Evolutionary conservation across 2,329 filamentous ascomycete species (phyloP).

Genomic region (Colletotrichum chlorophyti): DNA sequence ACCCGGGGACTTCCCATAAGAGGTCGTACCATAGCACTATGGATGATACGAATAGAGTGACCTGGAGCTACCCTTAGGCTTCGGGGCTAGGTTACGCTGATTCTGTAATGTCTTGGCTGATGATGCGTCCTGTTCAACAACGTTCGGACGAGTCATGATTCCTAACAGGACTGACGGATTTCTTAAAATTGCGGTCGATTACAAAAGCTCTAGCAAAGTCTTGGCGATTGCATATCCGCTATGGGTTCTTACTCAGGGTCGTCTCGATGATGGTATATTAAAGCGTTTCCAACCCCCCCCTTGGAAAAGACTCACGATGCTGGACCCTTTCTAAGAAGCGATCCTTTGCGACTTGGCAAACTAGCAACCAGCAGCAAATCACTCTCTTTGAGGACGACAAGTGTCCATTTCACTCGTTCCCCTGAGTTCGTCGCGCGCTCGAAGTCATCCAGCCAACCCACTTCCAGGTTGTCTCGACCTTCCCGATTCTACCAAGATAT

Average conservation of each 20-base stretch:
- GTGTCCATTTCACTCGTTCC: slow-evolving; percentile 8
- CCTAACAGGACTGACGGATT: slow-evolving; percentile 3
- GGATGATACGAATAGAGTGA: too few species aligned
- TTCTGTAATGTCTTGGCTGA: slow-evolving; percentile 13
- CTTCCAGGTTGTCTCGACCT: neutral
- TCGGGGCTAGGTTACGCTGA: too few species aligned
- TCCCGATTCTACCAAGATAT: neutral
- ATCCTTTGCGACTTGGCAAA: slow-evolving; percentile 4
- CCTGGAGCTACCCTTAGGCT: too few species aligned
- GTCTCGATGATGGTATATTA: slow-evolving; percentile 3
- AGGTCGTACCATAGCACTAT: neutral
- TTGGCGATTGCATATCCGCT: neutral
- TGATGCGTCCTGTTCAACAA: neutral
- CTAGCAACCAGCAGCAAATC: neutral
- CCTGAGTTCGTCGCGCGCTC: neutral
- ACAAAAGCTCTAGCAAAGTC: neutral
- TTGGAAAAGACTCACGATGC: neutral
- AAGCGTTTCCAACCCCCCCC: slow-evolving; percentile 7
- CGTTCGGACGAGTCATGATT: slow-evolving; percentile 5
- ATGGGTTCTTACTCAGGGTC: neutral
- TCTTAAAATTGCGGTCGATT: slow-evolving; percentile 9
- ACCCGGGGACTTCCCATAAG: neutral
- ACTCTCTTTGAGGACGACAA: neutral
- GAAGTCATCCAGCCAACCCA: neutral
- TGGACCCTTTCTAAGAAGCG: neutral